Base-by-base conservation (phyloP, 192 early-diverging fungal genomes). In the Coemansia sp. region DNA sequence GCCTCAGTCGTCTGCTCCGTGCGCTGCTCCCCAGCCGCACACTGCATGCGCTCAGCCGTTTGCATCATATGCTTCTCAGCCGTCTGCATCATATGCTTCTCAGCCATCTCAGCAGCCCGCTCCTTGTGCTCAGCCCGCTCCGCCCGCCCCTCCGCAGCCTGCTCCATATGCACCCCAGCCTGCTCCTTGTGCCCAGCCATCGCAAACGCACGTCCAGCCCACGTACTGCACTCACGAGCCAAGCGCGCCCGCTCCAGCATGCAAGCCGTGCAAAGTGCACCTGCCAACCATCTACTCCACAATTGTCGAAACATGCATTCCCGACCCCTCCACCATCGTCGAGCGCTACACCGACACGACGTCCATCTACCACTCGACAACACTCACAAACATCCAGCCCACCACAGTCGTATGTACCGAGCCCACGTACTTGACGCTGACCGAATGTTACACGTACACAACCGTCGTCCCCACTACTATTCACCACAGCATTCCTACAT, bases 261-360 rank as follows among this genome's bases (percentile, higher is more conserved):
- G 49, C 17, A 50, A 39, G 45, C 37, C 63, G 4, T 72, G 62
- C 49, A 35, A 58, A 4, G 37, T 43, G n/a, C 56, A 49, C 27
- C 37, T 62, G 8, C 63, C 70, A 7, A 73, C 76, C 9, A 35
- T 69, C 25, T 73, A 73, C 63, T 70, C 76, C 22, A 79, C 76
- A 3, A 47, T 66, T 38, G 58, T 64, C 3, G 60, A 73, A 39
- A 73, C 70, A 2, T 67, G 14, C 21, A 56, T 48, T 1, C 67
- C 66, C 0, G 60, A 58, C 2, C 60, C 76, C 2, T 62, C 57
- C 39, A 79, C 76, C 1, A 37, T 73, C 35, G 66, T 65, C 50
- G 57, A 66, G 37, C n/a, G 43, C 23, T 27, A 41, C 51, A 73
- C 76, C 4, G 64, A 79, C 23, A 78, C 76, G 6, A 65, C 66